phyloP scores from a whole-genome alignment of 2,329 filamentous ascomycete species.

The Exophiala alcalophila region DNA sequence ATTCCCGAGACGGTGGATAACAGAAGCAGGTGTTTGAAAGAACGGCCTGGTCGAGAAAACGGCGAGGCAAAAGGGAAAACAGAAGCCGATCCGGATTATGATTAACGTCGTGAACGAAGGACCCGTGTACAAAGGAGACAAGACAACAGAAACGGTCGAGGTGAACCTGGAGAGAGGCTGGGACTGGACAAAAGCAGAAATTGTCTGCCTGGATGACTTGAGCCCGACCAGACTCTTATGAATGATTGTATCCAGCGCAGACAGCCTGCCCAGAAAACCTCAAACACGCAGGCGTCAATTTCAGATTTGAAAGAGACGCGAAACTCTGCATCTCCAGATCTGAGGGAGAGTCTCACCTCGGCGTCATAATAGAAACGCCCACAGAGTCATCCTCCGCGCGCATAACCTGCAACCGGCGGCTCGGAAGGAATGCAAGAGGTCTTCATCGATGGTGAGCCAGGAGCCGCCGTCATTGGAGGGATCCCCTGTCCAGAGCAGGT shows the following conservation, averaged over 20 bases:
- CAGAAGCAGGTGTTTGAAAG: conserved; percentile 6
- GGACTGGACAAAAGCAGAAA: conserved; percentile 23
- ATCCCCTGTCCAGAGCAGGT: conserved; percentile 7
- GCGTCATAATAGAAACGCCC: conserved; percentile 14
- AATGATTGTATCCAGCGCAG: conserved; percentile 23
- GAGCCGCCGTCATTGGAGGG: conserved; percentile 11
- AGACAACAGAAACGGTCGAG: conserved; percentile 21
- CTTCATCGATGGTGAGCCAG: conserved; percentile 4
- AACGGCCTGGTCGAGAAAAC: conserved; percentile 16
- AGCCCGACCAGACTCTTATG: conserved; percentile 25
- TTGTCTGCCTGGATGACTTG: conserved; percentile 21
- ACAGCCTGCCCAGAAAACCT: conserved; percentile 10
- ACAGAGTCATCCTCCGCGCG: conserved; percentile 10
- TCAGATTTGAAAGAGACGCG: conserved; percentile 25
- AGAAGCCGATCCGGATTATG: conserved; percentile 14
- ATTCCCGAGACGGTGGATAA: no score
- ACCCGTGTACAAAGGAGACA: conserved; percentile 16
- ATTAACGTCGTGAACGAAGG: conserved; percentile 12
- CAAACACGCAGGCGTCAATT: conserved; percentile 30
- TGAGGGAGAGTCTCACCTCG: conserved; percentile 4
- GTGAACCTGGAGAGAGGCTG: conserved; percentile 5
- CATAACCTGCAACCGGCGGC: conserved; percentile 13
- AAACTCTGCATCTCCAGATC: conserved; percentile 9
- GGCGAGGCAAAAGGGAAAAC: conserved; percentile 11
- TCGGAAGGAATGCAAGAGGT: conserved; percentile 18